A percentile compares a stretch with the other conserved stretches of the same genome.
These are phyloP conservation scores for Cutaneotrichosporon spelunceum DNA, from an alignment of 1,284 basidiomycete species.

Conservation along the genomic window DNA sequence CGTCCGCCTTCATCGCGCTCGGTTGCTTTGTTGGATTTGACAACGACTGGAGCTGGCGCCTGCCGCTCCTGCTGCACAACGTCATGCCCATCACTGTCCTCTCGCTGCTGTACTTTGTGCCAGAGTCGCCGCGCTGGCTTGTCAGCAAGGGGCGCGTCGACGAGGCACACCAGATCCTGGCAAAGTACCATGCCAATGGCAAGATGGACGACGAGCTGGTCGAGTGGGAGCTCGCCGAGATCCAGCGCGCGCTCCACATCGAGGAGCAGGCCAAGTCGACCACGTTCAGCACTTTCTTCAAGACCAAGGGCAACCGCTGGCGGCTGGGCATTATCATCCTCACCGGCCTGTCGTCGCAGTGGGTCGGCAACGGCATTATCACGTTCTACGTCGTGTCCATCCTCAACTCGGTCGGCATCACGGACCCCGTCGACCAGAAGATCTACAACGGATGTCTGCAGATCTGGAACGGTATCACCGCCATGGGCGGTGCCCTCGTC, in stretches of 20 bases:
- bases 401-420: slow-evolving; percentile 24
- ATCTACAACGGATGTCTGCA: slow-evolving; percentile 23
- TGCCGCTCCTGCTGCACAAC: slow-evolving; percentile 26
- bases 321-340: slow-evolving; percentile 53
- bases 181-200: slow-evolving; percentile 34
- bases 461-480: slow-evolving; percentile 20
- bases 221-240: slow-evolving; percentile 27
- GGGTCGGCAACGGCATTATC: slow-evolving; percentile 18
- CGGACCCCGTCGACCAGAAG: slow-evolving; percentile 12
- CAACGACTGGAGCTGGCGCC: slow-evolving; percentile 21
- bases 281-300: slow-evolving; percentile 23
- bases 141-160: slow-evolving; percentile 30
- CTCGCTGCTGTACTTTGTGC: slow-evolving; percentile 25
- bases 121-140: slow-evolving; percentile 46
- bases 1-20: slow-evolving; percentile 15
- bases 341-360: slow-evolving; percentile 51
- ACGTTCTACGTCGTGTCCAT: slow-evolving; percentile 16
- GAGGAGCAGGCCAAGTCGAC: slow-evolving; percentile 51
- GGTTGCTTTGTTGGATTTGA: slow-evolving; percentile 8
- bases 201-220: slow-evolving; percentile 28
- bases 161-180: slow-evolving; percentile 37
- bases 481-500: neutral
- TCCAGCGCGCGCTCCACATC: slow-evolving; percentile 50
- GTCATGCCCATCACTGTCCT: slow-evolving; percentile 8
- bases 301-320: slow-evolving; percentile 50